Evolutionary conservation across 1,139 yeast species (phyloP), one percentile per base, ranked within the genome.

Genomic region (Geotrichum phurueaensis): DNA sequence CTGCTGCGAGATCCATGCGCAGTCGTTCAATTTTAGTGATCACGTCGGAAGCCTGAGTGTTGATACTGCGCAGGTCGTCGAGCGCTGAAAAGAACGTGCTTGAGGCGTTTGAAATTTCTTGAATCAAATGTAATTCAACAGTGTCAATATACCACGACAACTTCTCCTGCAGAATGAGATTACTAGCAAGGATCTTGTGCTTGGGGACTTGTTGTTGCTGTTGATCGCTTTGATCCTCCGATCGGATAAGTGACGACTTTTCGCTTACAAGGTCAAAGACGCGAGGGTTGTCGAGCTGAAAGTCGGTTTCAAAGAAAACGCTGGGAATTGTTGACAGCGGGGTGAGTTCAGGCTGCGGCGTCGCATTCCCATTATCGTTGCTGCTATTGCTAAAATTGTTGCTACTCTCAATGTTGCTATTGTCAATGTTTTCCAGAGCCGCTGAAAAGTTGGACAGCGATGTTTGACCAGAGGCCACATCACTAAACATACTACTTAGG

Each of bases 211-310:
- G 39, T 18, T 64, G 59, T 45, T 63, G 65, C 23, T 59, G 64
- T 23, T 62, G 60, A 23, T 64, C 65, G 9, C 52, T 51, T 15
- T 50, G 60, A 20, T 54, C 63, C 2, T 53, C 61, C 1, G 60
- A 29, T 27, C 60, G 62, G 18, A 64, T 60, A 29, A 83, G 75
- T 15, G 78, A 76, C 3, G 82, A 72, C 56, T 81, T 79, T 59
- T 84, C 89, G 45, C 88, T 80, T 1, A 92, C 96, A 62, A 82
- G 78, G 63, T 84, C 84, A 73, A 94, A 94, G 0, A 86, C 80
- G 62, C 97, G 79, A 3, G 97, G 97, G 70, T 95, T 91, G 69
- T 94, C 97, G 50, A 94, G 78, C 65, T 90, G 80, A 73, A 94
- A 94, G 57, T 85, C 81, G 5, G 81, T 77, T 49, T 81, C 83